phyloP scores from a whole-genome alignment of 2,329 filamentous ascomycete species.

The Aureobasidium sp. region DNA sequence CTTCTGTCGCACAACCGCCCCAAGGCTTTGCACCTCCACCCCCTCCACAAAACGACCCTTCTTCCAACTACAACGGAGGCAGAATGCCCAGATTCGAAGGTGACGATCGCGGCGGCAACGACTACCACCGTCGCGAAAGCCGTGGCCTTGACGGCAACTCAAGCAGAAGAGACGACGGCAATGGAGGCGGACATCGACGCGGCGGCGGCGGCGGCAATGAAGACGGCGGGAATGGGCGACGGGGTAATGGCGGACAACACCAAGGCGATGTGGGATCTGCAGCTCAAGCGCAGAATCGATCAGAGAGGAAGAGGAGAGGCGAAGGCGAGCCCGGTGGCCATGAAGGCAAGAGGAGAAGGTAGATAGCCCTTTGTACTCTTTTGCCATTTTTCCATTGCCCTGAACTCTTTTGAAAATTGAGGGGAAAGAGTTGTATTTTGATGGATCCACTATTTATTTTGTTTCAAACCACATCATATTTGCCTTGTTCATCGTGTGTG shows the following conservation, averaged over 20 bases:
- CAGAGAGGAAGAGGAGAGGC: conserved; percentile 17
- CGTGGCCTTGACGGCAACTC: neutral
- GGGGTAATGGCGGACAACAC: neutral
- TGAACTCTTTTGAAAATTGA: too few species aligned
- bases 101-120: neutral
- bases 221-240: neutral
- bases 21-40: neutral
- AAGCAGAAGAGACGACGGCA: neutral
- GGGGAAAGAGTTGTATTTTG: too few species aligned
- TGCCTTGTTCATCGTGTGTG: too few species aligned
- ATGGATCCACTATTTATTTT: too few species aligned
- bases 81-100: neutral
- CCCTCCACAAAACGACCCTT: neutral
- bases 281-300: neutral
- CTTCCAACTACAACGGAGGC: neutral
- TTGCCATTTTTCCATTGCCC: too few species aligned
- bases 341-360: conserved; percentile 18
- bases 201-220: neutral
- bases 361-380: too few species aligned
- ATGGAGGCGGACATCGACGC: neutral
- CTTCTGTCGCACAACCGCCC: neutral
- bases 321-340: conserved; percentile 13
- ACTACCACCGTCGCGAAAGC: neutral
- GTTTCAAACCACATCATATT: too few species aligned
- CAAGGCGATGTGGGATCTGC: neutral